Base-by-base conservation (phyloP, 768 basidiomycete species). In the Lactarius deliciosus region DNA sequence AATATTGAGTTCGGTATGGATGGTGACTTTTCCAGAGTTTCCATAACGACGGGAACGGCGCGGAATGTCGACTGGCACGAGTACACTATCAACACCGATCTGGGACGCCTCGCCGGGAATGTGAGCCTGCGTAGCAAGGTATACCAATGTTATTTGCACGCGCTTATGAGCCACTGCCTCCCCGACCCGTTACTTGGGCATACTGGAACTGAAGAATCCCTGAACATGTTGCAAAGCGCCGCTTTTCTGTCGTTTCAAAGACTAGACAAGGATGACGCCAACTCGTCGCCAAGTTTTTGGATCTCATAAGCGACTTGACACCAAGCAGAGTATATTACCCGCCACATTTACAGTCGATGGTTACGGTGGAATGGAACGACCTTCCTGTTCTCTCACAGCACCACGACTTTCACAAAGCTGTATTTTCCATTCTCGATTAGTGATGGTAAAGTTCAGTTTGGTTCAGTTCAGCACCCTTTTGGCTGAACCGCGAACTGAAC, bases 121-220 rank as follows among this genome's bases (percentile, higher is more conserved):
- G 69, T 57, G 7, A 75, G 70, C 28, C 57, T 78, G 41, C 66
- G 63, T 0, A 75, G 73, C 64, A 71, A 71, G 45, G 71, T 83
- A 6, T 81, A 76, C 62, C 75, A 74, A 57, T 74, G 77, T 3
- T 81, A 81, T 60, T 73, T 85, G 18, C 84, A 85, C 50, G 79
- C 81, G 20, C 63, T 82, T 2, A 83, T 78, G 2, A 79, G 79
- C 34, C 76, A 79, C 45, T 77, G 76, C 47, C 71, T 79, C 13
- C 74, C 76, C 13, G 83, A 85, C 70, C 80, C 81, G 3, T 73
- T 85, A 20, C 81, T 79, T 0, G 69, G 70, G 25, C 77, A 78
- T 6, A 80, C 79, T 0, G 83, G 83, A 3, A 78, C 78, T 1
- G 78, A 81, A 47, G 77, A 83, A 55, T 82, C 82, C 0, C 69